These are phyloP conservation scores for Aspergillus mulundensis DNA, from an alignment of 495 filamentous ascomycete species.

Conservation along the genomic window DNA sequence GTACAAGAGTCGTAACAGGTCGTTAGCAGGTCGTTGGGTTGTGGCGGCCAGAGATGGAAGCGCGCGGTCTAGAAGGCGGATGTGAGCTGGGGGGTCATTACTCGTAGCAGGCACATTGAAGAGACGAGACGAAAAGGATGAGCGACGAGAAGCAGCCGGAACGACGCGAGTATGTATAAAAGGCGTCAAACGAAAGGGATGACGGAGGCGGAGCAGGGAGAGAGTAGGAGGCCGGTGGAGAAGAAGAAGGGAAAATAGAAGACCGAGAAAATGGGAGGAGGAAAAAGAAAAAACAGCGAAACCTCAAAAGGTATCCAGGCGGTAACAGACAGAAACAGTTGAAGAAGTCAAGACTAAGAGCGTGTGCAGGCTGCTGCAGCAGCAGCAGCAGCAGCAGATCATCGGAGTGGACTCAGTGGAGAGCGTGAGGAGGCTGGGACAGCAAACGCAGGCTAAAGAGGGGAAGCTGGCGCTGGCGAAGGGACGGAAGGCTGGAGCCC, in stretches of 20 bases:
- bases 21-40: constrained; percentile 22
- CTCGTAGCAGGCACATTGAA: constrained; percentile 18
- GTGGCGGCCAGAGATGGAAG: constrained; percentile 7
- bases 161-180: constrained; percentile 22
- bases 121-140: constrained; percentile 11
- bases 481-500: constrained; percentile 7
- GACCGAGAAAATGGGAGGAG: constrained; percentile 18
- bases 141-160: constrained; percentile 7
- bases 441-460: constrained; percentile 26
- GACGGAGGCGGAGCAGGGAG: constrained; percentile 22
- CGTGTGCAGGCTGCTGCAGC: constrained; percentile 1
- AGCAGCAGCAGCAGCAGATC: constrained; percentile 15
- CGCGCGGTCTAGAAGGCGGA: constrained; percentile 6
- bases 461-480: constrained; percentile 10
- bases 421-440: constrained; percentile 19
- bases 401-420: constrained; percentile 20
- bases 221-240: constrained; percentile 22
- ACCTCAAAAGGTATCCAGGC: constrained; percentile 14
- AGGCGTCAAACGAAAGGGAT: constrained; percentile 31
- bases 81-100: constrained; percentile 23
- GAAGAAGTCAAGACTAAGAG: no score
- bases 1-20: constrained; percentile 24
- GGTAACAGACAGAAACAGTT: constrained; percentile 2
- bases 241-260: constrained; percentile 31
- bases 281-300: constrained; percentile 16